Evolutionary conservation across 2,329 filamentous ascomycete species (phyloP).

Genomic region (Paramyrothecium roridum): DNA sequence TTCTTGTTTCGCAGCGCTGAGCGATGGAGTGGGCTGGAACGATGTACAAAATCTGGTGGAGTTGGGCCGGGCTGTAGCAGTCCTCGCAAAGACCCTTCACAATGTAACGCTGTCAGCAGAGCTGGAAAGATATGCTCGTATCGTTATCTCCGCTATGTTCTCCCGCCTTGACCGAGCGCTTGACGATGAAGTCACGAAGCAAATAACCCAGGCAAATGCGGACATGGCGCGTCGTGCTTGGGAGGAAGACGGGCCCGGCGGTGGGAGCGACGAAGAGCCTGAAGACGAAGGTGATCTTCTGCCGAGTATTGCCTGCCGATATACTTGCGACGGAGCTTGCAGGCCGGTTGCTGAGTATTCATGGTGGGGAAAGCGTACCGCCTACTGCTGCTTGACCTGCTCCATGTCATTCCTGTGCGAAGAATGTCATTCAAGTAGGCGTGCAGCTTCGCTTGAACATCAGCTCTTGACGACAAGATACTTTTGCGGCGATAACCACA

Average conservation of each 20-base stretch:
- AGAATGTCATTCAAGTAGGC: constrained; percentile 10
- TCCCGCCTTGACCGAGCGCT: not conserved
- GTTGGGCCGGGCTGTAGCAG: not conserved
- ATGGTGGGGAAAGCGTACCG: constrained; percentile 11
- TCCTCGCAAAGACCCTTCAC: not conserved
- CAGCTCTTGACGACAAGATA: not conserved
- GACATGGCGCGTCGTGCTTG: not conserved
- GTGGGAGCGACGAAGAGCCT: not conserved
- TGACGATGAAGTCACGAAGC: not conserved
- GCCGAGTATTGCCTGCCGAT: not conserved
- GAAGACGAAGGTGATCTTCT: constrained; percentile 9
- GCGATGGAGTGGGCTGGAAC: not conserved
- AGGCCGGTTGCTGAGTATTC: constrained; percentile 6
- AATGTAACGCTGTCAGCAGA: not conserved
- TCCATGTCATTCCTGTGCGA: constrained; percentile 15
- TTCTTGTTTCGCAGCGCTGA: not conserved
- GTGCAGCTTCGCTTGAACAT: constrained; percentile 5
- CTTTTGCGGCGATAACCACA: constrained; percentile 14
- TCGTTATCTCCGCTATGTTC: not conserved
- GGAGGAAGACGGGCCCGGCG: not conserved
- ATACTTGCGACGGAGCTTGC: constrained; percentile 12
- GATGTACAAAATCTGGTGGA: not conserved
- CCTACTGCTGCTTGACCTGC: constrained; percentile 17
- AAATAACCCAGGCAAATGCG: not conserved
- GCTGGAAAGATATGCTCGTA: not conserved